Evolutionary conservation across 2,329 filamentous ascomycete genomes (phyloP), one percentile per base, ranked within the genome.

Genomic region (Thelonectria rubi): DNA sequence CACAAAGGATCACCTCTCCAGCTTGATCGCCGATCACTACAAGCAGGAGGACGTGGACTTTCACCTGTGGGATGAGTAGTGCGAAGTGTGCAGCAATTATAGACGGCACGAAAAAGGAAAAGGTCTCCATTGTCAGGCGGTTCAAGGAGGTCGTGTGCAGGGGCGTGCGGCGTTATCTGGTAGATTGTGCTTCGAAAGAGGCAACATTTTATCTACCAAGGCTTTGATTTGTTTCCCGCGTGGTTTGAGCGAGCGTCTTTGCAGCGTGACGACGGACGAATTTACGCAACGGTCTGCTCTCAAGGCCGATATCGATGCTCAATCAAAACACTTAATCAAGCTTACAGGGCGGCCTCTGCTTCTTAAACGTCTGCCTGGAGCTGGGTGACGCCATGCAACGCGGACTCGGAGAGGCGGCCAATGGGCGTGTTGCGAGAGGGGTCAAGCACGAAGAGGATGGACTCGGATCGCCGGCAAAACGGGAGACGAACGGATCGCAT

Each of bases 21-120:
- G 86, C 63, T 87, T 93, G 62, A 88, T 93, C 43, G 86, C 85
- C 43, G 91, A 93, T 72, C 91, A 93, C 73, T 93, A 93, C 76
- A 88, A 90, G 66, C 80, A 84, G 24, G 89, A 92, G 72, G 91
- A 93, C 69, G 86, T 90, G 56, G 87, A 88, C 68, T 86, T 88
- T 63, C 81, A 86, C 63, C 74, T 82, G 10, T 80, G 77, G 73
- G 78, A 74, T 52, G 78, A 75, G 60, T 70, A 71, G 47, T 50
- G 32, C 20, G 21, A 32, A 30, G 20, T 57, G 58, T 42, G 47
- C 5, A 49, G 52, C 55, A 55, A 55, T 37, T n/a, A 15, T 48
- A 62, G 47, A 56, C 34, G 62, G 55, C 46, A 37, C 32, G 60
- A 64, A 59, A 60, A 65, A 60, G 53, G 48, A 57, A 61, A 57